Evolutionary conservation across 306 rosid species (phyloP).

Genomic region (Cucurbita argyrosperma): DNA sequence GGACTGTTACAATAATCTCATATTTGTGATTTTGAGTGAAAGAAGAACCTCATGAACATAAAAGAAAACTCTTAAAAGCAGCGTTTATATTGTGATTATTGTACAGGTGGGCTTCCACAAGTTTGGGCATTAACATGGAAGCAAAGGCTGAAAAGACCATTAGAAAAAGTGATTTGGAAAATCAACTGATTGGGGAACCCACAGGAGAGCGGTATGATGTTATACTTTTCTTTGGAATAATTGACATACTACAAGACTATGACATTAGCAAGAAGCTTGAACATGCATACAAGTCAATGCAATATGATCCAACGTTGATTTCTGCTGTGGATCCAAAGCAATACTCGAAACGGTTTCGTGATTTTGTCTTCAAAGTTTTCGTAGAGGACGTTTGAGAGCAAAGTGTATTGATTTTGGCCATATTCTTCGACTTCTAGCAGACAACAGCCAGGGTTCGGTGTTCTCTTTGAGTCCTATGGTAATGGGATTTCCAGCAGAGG

Average conservation of each 20-base stretch:
- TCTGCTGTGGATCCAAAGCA: slow-evolving; percentile 97
- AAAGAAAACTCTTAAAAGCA: neutral
- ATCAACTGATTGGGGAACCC: slow-evolving; percentile 72
- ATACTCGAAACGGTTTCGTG: slow-evolving; percentile 84
- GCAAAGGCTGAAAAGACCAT: slow-evolving; percentile 52
- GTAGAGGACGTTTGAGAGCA: slow-evolving; percentile 51
- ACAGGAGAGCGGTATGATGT: slow-evolving; percentile 65
- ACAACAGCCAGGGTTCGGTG: neutral
- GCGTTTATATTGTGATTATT: neutral
- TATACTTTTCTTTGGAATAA: slow-evolving; percentile 63
- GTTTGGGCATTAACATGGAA: slow-evolving; percentile 74
- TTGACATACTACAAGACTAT: slow-evolving; percentile 91
- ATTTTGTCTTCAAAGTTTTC: slow-evolving; percentile 78
- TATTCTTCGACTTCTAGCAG: neutral
- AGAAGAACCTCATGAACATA: neutral
- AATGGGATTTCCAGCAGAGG: neutral
- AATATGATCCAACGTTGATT: slow-evolving; percentile 72
- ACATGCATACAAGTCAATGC: slow-evolving; percentile 91
- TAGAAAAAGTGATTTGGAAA: slow-evolving; percentile 35
- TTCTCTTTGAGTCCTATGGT: neutral
- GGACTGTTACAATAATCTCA: neutral
- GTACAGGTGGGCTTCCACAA: slow-evolving; percentile 42
- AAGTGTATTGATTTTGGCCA: neutral
- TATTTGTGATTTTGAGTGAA: neutral
- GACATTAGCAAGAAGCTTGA: slow-evolving; percentile 92